These are phyloP conservation scores for Pseudocercospora ulei DNA, from an alignment of 2,329 filamentous ascomycete genomes.

Conservation along the genomic window DNA sequence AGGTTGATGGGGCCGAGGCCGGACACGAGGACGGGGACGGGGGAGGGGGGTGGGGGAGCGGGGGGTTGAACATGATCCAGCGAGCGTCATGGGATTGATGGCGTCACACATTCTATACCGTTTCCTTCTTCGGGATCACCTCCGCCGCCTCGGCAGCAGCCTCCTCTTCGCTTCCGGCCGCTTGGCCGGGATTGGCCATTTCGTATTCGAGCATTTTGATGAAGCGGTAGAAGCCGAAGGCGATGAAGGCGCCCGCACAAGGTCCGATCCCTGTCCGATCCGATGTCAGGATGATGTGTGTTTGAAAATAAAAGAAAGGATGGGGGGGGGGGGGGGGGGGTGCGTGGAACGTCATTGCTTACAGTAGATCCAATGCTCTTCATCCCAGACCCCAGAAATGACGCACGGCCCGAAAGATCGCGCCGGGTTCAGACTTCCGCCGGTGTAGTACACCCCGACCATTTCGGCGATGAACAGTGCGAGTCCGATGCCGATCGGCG, in stretches of 20 bases:
- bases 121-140: constrained; percentile 22
- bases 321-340: not conserved
- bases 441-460: constrained; percentile 33
- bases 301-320: too few species aligned
- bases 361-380: constrained; percentile 26
- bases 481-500: constrained; percentile 43
- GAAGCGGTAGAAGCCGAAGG: constrained; percentile 32
- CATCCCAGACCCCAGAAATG: constrained; percentile 23
- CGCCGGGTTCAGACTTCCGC: constrained; percentile 35
- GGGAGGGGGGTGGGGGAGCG: too few species aligned
- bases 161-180: constrained; percentile 21
- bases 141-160: constrained; percentile 20
- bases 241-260: constrained; percentile 27
- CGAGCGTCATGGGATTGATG: too few species aligned
- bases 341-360: too few species aligned
- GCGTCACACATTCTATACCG: constrained; percentile 6
- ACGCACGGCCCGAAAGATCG: constrained; percentile 32
- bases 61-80: too few species aligned
- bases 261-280: constrained; percentile 28
- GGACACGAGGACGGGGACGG: too few species aligned
- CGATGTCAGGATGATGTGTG: constrained; percentile 14
- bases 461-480: constrained; percentile 43
- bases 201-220: constrained; percentile 33
- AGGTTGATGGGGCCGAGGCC: too few species aligned
- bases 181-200: constrained; percentile 30